A percentile compares a stretch with the other conserved stretches of the same genome.
Conservation (phyloP, 2,329 filamentous ascomycete species). For the Penicillium sp. region DNA sequence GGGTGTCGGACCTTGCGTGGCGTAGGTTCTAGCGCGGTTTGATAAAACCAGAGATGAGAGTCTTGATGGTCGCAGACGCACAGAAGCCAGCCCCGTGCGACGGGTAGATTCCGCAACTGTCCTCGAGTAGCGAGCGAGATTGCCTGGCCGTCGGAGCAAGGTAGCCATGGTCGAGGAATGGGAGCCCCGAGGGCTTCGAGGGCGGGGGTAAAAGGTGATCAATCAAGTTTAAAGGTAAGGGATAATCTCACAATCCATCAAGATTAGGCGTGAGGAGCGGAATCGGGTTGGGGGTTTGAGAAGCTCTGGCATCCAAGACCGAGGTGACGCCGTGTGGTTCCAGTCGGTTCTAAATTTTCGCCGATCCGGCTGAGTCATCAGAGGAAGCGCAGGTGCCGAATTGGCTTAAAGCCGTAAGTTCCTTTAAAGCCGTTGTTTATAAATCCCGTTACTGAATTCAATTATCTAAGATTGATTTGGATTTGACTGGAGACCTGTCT, state of each 20-base stretch:
- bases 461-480: background rate
- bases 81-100: conserved; percentile 47
- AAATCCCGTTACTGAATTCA: background rate
- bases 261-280: conserved; percentile 12
- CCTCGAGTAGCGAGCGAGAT: conserved; percentile 62
- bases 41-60: conserved; percentile 38
- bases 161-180: conserved; percentile 59
- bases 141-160: conserved; percentile 64
- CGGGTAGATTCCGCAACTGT: conserved; percentile 54
- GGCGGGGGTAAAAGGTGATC: conserved; percentile 23
- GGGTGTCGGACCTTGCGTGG: conserved; percentile 47
- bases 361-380: conserved; percentile 39
- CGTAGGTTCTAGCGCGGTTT: conserved; percentile 40
- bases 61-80: conserved; percentile 40
- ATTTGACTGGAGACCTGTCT: conserved; percentile 2
- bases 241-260: conserved; percentile 30
- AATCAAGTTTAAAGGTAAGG: conserved; percentile 23
- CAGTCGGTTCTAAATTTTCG: conserved; percentile 30
- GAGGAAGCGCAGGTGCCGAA: conserved; percentile 12
- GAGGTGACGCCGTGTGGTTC: conserved; percentile 21
- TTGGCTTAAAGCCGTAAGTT: conserved; percentile 6
- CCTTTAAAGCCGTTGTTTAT: background rate
- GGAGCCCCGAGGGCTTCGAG: conserved; percentile 33
- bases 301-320: conserved; percentile 24
- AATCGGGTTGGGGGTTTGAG: conserved; percentile 17